These are phyloP conservation scores for Saururus chinensis DNA, from an alignment of 164 flowering plant genomes.

Conservation along the genomic window DNA sequence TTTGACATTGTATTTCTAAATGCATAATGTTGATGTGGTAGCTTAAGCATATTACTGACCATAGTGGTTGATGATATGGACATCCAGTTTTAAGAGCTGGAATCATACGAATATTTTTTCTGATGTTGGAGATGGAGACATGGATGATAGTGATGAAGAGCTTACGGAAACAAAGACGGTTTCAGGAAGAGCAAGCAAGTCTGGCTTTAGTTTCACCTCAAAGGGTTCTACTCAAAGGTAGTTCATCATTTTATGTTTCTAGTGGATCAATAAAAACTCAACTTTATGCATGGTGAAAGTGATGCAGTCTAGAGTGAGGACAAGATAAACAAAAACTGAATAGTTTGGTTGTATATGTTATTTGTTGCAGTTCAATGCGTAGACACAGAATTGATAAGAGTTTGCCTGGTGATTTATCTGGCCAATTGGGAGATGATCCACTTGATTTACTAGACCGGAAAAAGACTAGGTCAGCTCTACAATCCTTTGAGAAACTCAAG, in stretches of 20 bases:
- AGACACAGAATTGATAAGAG: slow-evolving; percentile 33
- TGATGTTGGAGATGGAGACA: slow-evolving; percentile 60
- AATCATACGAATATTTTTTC: slow-evolving; percentile 93
- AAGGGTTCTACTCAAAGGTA: slow-evolving; percentile 47
- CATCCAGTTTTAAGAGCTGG: slow-evolving; percentile 78
- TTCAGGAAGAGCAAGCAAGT: slow-evolving; percentile 31
- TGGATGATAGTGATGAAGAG: slow-evolving; percentile 45
- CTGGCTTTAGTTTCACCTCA: slow-evolving; percentile 30
- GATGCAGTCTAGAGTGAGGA: neutral
- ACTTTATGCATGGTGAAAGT: neutral
- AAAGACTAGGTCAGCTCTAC: slow-evolving; percentile 68
- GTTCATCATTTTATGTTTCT: too few species aligned
- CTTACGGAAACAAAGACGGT: slow-evolving; percentile 27
- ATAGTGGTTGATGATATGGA: slow-evolving; percentile 5
- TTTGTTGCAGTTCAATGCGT: slow-evolving; percentile 41
- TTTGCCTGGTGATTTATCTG: slow-evolving; percentile 58
- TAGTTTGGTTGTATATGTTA: neutral
- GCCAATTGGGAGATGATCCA: slow-evolving; percentile 77
- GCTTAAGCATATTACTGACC: too few species aligned
- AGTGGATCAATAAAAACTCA: too few species aligned
- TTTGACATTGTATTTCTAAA: too few species aligned
- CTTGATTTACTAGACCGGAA: slow-evolving; percentile 80
- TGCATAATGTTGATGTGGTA: too few species aligned
- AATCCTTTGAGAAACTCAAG: slow-evolving; percentile 33
- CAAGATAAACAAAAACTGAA: neutral